Base-by-base conservation (phyloP, 2,329 filamentous ascomycete species). In the Myriosclerotinia scirpicola region DNA sequence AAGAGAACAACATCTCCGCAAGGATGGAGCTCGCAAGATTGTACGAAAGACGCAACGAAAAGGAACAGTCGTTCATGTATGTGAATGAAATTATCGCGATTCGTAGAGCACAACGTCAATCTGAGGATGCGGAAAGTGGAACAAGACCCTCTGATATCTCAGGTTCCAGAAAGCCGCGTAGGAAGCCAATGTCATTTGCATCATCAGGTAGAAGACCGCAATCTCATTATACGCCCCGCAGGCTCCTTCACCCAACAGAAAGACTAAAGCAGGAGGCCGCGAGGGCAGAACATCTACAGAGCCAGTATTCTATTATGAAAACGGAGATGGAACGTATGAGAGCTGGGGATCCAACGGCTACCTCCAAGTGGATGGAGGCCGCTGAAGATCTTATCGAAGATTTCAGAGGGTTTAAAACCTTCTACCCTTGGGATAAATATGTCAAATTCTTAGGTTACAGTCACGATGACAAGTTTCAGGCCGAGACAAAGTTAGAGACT, bases 11-110 rank as follows among this genome's bases (percentile, higher is more conserved):
- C 67, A 87, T 94, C 58, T 89, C 93, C 69, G 91, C 92, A 50
- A 88, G 92, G 50, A 87, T 91, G 40, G 87, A 92, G 72, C 82
- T 97, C 12, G 92, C 92, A 15, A 93, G 90, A 73, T 86, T 97
- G 77, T 97, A 96, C 74, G 92, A 96, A 76, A 87, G 84, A 69
- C 84, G 85, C 54, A 88, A 88, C 69, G 86, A 89, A 78, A 87
- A 85, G 30, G 90, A 93, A 73, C 87, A 92, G 73, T 93, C 93
- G 1, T 85, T 93, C 67, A 87, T 90, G 67, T 85, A 93, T 61
- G 87, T 91, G 59, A 90, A 89, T 44, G 90, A 96, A 75, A 88
- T 91, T 11, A 84, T 94, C 71, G 82, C 86, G 38, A 34, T 67
- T 52, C 58, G 59, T 17, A 50, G 59, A 34, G 22, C 52, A 36